Base-by-base conservation (phyloP, 2,329 filamentous ascomycete genomes). In the Penicillium sp. region DNA sequence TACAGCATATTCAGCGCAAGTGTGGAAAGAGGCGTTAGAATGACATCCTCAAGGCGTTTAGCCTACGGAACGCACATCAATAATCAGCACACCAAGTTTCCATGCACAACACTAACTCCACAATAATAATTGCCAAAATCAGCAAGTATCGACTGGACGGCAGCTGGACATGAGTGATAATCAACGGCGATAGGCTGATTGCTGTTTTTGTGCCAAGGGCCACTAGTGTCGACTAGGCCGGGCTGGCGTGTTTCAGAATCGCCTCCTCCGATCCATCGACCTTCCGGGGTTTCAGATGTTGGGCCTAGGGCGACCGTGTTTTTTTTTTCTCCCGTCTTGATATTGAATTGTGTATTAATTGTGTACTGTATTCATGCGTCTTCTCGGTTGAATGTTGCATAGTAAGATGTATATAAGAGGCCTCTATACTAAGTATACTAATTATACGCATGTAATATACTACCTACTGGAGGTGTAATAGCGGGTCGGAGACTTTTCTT, bases 211-310 rank as follows among this genome's bases (percentile, higher is more conserved):
- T 42, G 58, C 65, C 56, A 54, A 61, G 63, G 53, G 49, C 40
- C 35, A 59, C 70, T 68, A 68, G 68, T 61, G 60, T 44, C 55
- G 56, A 40, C 65, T 73, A 72, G 68, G 66, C 49, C 35, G 49
- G 51, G 37, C 62, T 72, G 70, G 70, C 55, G 71, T 70, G 72
- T 74, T 74, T 74, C 72, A 74, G 60, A 65, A 60, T 62, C 45
- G 54, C 55, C 53, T 59, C 42, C 42, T 60, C 60, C 68, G 66
- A 66, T 69, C 63, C 66, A 65, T 62, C 59, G 53, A 17, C 44
- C 56, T 62, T 61, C 56, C 59, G 63, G 65, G 64, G 71, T 74
- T 74, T 74, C 71, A 74, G 64, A 65, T 64, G 37, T 53, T 50
- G 40, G 17, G 33, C 10, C 17, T n/a, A 33, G 17, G n/a, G 37